These are phyloP conservation scores for Otatea glauca DNA, from an alignment of 176 grass and related monocot species.

Conservation along the genomic window DNA sequence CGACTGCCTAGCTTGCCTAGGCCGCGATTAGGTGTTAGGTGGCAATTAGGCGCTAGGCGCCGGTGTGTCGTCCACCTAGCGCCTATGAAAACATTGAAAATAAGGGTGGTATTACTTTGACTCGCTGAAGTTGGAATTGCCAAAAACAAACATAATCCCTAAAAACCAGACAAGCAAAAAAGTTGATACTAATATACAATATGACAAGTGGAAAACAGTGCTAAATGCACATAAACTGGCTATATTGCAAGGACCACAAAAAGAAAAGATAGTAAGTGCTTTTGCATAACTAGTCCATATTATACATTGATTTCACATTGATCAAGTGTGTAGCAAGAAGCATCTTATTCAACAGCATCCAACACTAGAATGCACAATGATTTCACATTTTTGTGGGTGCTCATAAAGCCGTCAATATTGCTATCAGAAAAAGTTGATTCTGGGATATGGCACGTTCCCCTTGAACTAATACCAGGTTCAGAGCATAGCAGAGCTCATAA, in stretches of 20 bases:
- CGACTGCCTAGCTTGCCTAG: too few species aligned
- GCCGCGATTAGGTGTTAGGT: too few species aligned
- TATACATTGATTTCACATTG: neutral
- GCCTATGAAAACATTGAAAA: neutral
- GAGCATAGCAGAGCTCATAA: neutral
- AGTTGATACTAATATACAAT: neutral
- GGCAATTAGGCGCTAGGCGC: too few species aligned
- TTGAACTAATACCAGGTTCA: neutral
- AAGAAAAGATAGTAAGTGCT: neutral
- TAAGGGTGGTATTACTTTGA: neutral
- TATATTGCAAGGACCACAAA: neutral
- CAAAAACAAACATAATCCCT: neutral
- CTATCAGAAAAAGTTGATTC: constrained; percentile 27
- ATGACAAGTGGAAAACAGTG: neutral
- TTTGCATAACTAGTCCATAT: neutral
- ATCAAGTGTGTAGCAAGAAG: neutral
- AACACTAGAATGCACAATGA: neutral
- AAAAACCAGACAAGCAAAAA: neutral
- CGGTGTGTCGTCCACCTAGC: too few species aligned
- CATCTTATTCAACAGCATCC: neutral
- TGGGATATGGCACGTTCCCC: neutral
- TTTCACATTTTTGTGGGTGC: neutral
- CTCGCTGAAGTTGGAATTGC: neutral
- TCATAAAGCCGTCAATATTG: neutral
- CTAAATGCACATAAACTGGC: neutral